Conservation (phyloP, 1,284 basidiomycete species). For the Tremellales sp. region DNA sequence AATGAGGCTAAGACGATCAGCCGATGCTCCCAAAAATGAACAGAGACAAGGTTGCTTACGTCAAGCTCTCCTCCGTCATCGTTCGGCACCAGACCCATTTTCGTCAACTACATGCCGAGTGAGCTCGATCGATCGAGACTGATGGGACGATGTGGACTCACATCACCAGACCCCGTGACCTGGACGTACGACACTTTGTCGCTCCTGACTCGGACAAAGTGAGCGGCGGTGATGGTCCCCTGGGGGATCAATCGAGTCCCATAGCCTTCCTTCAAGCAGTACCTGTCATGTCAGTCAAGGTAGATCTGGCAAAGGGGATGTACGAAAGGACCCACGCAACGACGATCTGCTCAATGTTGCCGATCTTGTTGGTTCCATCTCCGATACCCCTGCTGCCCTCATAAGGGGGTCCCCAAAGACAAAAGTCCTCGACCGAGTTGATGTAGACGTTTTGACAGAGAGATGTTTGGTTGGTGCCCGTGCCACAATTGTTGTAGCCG, state of each 20-base stretch:
- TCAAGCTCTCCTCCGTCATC: slow-evolving; percentile 52
- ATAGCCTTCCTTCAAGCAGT: slow-evolving; percentile 52
- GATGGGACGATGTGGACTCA: slow-evolving; percentile 14
- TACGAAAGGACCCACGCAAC: slow-evolving; percentile 1
- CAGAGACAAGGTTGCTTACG: slow-evolving; percentile 15
- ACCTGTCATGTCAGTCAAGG: slow-evolving; percentile 12
- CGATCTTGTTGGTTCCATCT: slow-evolving; percentile 36
- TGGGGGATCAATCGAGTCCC: slow-evolving; percentile 71
- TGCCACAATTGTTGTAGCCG: slow-evolving; percentile 57
- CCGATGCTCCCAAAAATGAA: neutral
- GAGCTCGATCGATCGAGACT: slow-evolving; percentile 1
- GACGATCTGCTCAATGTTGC: slow-evolving; percentile 43
- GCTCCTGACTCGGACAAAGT: slow-evolving; percentile 59
- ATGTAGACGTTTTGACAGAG: slow-evolving; percentile 56
- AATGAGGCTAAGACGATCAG: slow-evolving; percentile 20
- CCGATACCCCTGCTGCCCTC: slow-evolving; percentile 22
- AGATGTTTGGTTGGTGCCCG: slow-evolving; percentile 56
- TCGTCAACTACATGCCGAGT: slow-evolving; percentile 34
- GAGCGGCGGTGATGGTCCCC: slow-evolving; percentile 67
- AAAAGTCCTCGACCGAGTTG: slow-evolving; percentile 46
- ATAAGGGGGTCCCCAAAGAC: slow-evolving; percentile 44
- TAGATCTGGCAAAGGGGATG: neutral
- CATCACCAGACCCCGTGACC: slow-evolving; percentile 49
- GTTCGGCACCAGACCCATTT: slow-evolving; percentile 47
- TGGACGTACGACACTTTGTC: slow-evolving; percentile 49